Evolutionary conservation across 2,329 filamentous ascomycete genomes (phyloP), one percentile per base, ranked within the genome.

Genomic region (Diaporthe citri): DNA sequence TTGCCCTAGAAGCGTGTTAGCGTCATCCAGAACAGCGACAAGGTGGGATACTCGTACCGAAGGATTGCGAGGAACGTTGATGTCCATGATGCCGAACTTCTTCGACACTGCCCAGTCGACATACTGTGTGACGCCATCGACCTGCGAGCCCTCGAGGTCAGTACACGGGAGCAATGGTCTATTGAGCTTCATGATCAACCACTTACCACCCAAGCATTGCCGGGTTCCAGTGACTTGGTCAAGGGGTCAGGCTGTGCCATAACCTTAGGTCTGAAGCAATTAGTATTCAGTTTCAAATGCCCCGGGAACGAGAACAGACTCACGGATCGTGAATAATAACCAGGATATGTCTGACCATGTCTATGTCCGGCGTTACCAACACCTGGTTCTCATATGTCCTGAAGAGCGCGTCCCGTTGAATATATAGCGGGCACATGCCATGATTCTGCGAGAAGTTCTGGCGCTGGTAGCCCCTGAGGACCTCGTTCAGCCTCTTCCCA

Each of bases 311-410:
- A 20, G 34, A 22, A 39, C 39, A 59, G 43, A 88, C 93, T 88
- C 84, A 95, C 88, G 96, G 95, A 80, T 98, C 96, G 82, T 99
- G 97, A 73, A 99, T 93, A 64, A 98, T 93, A 15, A 99, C 86
- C 17, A 99, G 82, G 4, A 98, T 87, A 71, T 92, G 94, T 73
- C 89, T 90, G 25, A 90, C 88, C 48, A 89, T 85, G 74, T 91
- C 87, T 71, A 97, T 91, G 59, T 92, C 90, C 1, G 92, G 90
- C 81, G 95, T 97, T 12, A 95, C 93, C 46, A 98, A 85, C 2
- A 98, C 93, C 82, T 98, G 95, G 78, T 97, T 93, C 79, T 96
- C 92, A 79, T 96, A 98, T 0, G 93, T 93, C 78, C 92, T 93
- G 76, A 92, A 93, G 0, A 97, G 86, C 2, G 88, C 87, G 56